Evolutionary conservation across 257 asterid genomes (phyloP).

Genomic region (Solanum habrochaites): DNA sequence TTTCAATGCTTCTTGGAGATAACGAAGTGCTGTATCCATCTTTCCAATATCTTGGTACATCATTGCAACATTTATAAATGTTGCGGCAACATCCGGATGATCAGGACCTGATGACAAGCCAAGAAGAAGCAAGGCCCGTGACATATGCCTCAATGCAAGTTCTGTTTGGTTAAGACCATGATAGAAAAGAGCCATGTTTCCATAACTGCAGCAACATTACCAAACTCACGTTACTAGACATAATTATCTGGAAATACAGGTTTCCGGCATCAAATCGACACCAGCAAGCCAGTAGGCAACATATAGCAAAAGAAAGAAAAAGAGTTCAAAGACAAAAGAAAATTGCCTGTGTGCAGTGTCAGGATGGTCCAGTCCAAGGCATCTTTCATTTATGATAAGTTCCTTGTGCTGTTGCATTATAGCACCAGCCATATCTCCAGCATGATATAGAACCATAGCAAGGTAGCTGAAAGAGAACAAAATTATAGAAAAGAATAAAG

Average conservation of each 20-base stretch:
- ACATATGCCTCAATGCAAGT: conserved; percentile 91
- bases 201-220: conserved; percentile 47
- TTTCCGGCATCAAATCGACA: neutral
- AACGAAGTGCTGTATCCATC: conserved; percentile 87
- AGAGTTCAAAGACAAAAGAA: neutral
- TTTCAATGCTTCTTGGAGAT: conserved; percentile 86
- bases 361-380: conserved; percentile 97
- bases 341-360: conserved; percentile 93
- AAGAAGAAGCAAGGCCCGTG: conserved; percentile 72
- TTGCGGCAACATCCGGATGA: conserved; percentile 97
- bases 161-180: conserved; percentile 95
- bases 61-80: conserved; percentile 93
- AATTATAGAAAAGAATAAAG: neutral
- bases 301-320: neutral
- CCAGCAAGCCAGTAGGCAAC: neutral
- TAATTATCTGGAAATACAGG: neutral
- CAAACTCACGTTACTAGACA: neutral
- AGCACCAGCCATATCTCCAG: conserved; percentile 98
- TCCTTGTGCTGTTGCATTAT: conserved; percentile 97
- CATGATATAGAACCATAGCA: conserved; percentile 97
- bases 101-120: conserved; percentile 86
- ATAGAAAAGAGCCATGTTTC: conserved; percentile 96
- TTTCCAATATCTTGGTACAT: conserved; percentile 93
- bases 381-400: conserved; percentile 91
- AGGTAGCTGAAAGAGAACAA: conserved; percentile 45